phyloP scores from a whole-genome alignment of 1,139 yeast genomes.

The Lodderomyces parapsilosis region DNA sequence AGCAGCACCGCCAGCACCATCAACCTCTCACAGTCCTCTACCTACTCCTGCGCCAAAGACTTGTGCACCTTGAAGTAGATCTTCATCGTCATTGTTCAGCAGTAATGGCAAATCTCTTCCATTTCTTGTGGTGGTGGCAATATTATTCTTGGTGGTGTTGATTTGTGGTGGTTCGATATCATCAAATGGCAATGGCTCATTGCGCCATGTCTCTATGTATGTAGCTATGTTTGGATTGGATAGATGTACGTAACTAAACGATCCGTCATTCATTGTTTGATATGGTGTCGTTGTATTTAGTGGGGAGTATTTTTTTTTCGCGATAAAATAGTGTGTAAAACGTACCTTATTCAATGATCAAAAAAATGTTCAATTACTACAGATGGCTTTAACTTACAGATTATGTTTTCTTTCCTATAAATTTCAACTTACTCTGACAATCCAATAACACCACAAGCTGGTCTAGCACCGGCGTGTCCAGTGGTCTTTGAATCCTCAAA shows the following conservation, averaged over 20 bases:
- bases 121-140: not conserved
- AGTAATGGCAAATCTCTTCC: constrained; percentile 2
- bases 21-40: not conserved
- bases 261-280: constrained; percentile 5
- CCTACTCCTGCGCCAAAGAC: not conserved
- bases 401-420: not conserved
- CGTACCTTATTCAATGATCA: too few species aligned
- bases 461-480: constrained; percentile 98
- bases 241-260: constrained; percentile 1
- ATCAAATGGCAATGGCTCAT: constrained; percentile 6
- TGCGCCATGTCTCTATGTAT: constrained; percentile 4
- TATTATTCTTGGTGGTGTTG: not conserved
- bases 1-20: not conserved
- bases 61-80: not conserved
- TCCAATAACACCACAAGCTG: constrained; percentile 99
- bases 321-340: too few species aligned
- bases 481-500: constrained; percentile 92
- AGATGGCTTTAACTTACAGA: not conserved
- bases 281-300: too few species aligned
- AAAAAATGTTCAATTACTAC: too few species aligned
- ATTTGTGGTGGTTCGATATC: constrained; percentile 5
- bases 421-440: constrained; percentile 39
- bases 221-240: constrained; percentile 1
- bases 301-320: too few species aligned
- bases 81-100: constrained; percentile 1